Evolutionary conservation across 2,329 filamentous ascomycete genomes (phyloP).

Genomic region (Nannizziopsis barbatae): DNA sequence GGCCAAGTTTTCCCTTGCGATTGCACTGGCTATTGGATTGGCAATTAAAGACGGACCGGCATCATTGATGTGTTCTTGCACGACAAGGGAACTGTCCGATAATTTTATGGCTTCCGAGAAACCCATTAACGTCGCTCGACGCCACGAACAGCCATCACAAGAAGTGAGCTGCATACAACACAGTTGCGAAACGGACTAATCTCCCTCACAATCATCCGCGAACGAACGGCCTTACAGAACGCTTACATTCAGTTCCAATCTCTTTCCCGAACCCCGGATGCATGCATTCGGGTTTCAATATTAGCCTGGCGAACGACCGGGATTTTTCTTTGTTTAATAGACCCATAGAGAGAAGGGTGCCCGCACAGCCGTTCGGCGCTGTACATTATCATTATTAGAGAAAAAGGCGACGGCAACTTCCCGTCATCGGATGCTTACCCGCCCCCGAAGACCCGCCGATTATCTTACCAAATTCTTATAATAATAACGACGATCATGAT

Average conservation of each 20-base stretch:
- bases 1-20: conserved; percentile 39
- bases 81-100: neutral
- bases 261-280: too few relatives aligned
- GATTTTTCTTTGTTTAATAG: too few relatives aligned
- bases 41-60: conserved; percentile 39
- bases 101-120: neutral
- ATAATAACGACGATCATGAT: conserved; percentile 1
- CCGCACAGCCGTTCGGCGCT: too few relatives aligned
- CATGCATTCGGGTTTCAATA: too few relatives aligned
- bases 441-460: neutral
- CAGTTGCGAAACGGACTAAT: neutral
- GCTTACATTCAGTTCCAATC: too few relatives aligned
- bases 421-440: neutral
- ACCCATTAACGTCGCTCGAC: neutral
- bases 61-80: conserved; percentile 16
- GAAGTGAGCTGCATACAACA: neutral
- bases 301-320: too few relatives aligned
- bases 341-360: too few relatives aligned
- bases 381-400: too few relatives aligned
- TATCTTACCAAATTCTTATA: neutral
- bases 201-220: too few relatives aligned
- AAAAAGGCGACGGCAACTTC: too few relatives aligned
- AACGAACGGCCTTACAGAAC: too few relatives aligned
- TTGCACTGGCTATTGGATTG: conserved; percentile 40
- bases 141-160: neutral